Base-by-base conservation (phyloP, 2,329 filamentous ascomycete genomes). In the Hawksworthiomyces lignivorus region DNA sequence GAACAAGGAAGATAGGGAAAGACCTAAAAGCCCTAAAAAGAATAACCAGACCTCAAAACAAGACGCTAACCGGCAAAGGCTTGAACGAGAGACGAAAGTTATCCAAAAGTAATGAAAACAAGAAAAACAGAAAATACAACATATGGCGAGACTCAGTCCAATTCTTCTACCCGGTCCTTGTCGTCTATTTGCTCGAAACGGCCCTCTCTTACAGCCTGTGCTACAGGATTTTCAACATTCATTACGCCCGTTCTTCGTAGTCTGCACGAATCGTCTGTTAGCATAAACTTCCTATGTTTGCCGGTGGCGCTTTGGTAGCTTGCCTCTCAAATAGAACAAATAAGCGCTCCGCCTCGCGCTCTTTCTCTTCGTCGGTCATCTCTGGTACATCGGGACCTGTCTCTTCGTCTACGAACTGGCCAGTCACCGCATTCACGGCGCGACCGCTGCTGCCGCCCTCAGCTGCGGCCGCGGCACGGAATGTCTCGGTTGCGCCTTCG, bases 281-380 rank as follows among this genome's bases (percentile, higher is more conserved):
- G 29, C 10, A 34, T 11, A 17, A 7, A 9, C 22, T n/a, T 17
- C 29, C 22, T 14, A n/a, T n/a, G n/a, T n/a, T n/a, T n/a, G n/a
- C n/a, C n/a, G n/a, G n/a, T n/a, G n/a, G n/a, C n/a, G n/a, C n/a
- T n/a, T n/a, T 5, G 15, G 5, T 7, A 7, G 26, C 65, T 48
- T 65, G 84, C 82, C 85, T 75, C 62, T 96, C 88, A 62, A 96
- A 96, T 4, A 96, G 66, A 11, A 95, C 87, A 64, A 94, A 96
- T 1, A 96, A 62, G 43, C 80, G 76, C 62, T 96, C 90, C 0
- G 89, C 90, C 57, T 98, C 92, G 44, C 85, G 72, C 60, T 95
- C 86, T 61, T 90, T 96, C 65, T 97, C 90, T 50, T 89, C 88
- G 35, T 85, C 70, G 0, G 84, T 92, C 90, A 97, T 95, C 36